phyloP scores from a whole-genome alignment of 208 protist species.

The Tritrichomonas foetus region DNA sequence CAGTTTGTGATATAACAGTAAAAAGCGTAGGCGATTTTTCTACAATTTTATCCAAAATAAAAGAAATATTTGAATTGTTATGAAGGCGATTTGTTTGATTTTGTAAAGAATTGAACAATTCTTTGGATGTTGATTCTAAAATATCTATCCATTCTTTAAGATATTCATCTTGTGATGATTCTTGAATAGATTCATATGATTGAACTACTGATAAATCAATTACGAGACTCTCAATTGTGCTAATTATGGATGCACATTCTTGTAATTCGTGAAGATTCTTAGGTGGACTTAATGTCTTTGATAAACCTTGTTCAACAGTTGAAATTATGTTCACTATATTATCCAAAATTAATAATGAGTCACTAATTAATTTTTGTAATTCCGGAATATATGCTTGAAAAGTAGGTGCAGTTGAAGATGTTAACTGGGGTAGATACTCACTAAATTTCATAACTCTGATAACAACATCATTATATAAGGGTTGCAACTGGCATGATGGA shows the following conservation, averaged over 20 bases:
- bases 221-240: neutral
- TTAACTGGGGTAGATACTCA: neutral
- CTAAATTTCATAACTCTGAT: neutral
- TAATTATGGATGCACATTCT: neutral
- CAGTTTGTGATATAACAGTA: neutral
- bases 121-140: neutral
- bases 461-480: neutral
- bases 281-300: neutral
- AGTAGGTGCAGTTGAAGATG: neutral
- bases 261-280: neutral
- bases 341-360: neutral
- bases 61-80: neutral
- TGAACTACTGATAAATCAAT: neutral
- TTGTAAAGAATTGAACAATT: neutral
- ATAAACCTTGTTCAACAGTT: neutral
- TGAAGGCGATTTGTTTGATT: neutral
- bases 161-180: neutral
- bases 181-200: neutral
- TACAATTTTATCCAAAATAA: neutral
- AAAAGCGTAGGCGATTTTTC: neutral
- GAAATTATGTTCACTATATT: neutral
- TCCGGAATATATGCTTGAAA: neutral
- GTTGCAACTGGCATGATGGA: neutral
- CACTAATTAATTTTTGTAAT: neutral
- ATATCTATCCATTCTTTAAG: neutral